These are phyloP conservation scores for Aspergillus ochraceus DNA, from an alignment of 2,329 filamentous ascomycete species.

Conservation along the genomic window DNA sequence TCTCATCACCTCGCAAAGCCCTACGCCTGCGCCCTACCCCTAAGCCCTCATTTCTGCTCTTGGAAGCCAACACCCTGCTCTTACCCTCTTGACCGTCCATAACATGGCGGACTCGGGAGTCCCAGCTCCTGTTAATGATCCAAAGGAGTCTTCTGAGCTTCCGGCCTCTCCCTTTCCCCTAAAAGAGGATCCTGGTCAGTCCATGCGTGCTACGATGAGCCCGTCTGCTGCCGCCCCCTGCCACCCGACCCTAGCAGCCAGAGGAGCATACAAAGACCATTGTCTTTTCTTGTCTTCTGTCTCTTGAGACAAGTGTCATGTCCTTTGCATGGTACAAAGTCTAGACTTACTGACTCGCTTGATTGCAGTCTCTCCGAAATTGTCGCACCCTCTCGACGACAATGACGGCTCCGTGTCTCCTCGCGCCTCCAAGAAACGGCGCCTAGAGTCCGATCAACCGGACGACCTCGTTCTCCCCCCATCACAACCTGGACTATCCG, in stretches of 20 bases:
- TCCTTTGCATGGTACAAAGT: background rate
- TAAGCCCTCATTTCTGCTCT: slow-evolving; percentile 52
- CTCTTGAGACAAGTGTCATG: background rate
- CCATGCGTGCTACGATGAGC: background rate
- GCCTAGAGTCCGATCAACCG: slow-evolving; percentile 31
- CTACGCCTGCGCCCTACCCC: slow-evolving; percentile 49
- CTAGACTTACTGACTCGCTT: slow-evolving; percentile 6
- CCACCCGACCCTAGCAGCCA: background rate
- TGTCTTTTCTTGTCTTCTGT: background rate
- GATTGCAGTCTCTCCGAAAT: slow-evolving; percentile 27
- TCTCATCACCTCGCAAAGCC: slow-evolving; percentile 32
- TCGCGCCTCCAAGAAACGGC: slow-evolving; percentile 41
- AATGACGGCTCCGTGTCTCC: slow-evolving; percentile 33
- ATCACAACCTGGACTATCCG: slow-evolving; percentile 19
- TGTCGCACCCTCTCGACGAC: slow-evolving; percentile 36
- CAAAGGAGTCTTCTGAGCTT: slow-evolving; percentile 26
- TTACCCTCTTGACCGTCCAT: slow-evolving; percentile 21
- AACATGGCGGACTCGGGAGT: slow-evolving; percentile 36
- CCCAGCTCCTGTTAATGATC: slow-evolving; percentile 30
- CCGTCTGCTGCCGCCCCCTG: background rate
- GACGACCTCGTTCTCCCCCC: slow-evolving; percentile 23
- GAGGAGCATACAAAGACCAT: background rate
- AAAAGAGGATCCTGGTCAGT: slow-evolving; percentile 37
- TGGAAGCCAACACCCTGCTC: slow-evolving; percentile 36
- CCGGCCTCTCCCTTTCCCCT: slow-evolving; percentile 29